Conservation (phyloP, 2,329 filamentous ascomycete genomes). For the Chaetomium globosum region DNA sequence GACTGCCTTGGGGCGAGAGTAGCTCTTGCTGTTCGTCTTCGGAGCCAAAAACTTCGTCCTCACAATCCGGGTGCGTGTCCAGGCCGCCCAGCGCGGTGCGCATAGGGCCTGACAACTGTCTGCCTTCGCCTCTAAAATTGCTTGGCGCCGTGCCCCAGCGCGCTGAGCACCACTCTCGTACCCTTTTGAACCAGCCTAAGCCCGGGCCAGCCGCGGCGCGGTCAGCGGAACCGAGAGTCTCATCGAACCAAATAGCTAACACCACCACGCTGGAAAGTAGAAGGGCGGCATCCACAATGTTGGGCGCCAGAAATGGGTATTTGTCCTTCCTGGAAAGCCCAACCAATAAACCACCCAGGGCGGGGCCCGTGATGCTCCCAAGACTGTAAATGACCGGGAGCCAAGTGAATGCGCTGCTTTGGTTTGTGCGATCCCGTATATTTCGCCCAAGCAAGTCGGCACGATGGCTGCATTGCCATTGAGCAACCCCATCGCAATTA, state of each 20-base stretch:
- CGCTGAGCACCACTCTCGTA: conserved; percentile 38
- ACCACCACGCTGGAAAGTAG: conserved; percentile 73
- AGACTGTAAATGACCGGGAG: conserved; percentile 94
- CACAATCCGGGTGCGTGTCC: conserved; percentile 34
- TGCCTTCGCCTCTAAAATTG: conserved; percentile 29
- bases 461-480: conserved; percentile 96
- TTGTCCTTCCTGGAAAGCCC: conserved; percentile 59
- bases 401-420: conserved; percentile 91
- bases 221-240: conserved; percentile 67
- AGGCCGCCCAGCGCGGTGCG: neutral
- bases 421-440: conserved; percentile 94
- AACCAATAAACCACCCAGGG: conserved; percentile 84
- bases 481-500: conserved; percentile 82
- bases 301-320: conserved; percentile 85
- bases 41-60: conserved; percentile 23
- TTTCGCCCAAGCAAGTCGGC: conserved; percentile 88
- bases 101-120: conserved; percentile 12
- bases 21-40: conserved; percentile 29
- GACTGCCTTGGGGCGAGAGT: conserved; percentile 29
- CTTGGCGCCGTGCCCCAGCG: neutral
- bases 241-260: conserved; percentile 79
- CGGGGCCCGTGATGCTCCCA: conserved; percentile 88
- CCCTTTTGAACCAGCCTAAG: conserved; percentile 40
- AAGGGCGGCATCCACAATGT: conserved; percentile 73
- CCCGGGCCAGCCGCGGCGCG: conserved; percentile 30